A percentile compares a stretch with the other conserved stretches of the same genome.
Evolutionary conservation across 2,329 filamentous ascomycete genomes (phyloP).

Genomic region (Colletotrichum orbiculare): DNA sequence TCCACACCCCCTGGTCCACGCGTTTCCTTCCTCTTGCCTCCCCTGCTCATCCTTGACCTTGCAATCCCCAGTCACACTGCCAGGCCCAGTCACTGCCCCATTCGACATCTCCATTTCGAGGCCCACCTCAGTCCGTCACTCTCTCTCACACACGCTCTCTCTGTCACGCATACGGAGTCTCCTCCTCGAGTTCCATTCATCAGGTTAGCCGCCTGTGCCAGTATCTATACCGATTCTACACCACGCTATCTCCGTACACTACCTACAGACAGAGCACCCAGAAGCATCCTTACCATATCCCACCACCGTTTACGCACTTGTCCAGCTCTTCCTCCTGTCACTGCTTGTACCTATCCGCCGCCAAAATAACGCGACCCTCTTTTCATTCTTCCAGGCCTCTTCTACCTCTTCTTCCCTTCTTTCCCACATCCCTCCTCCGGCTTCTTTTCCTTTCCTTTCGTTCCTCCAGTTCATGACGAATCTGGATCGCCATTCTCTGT

Average conservation of each 20-base stretch:
- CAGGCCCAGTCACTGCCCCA: too few relatives aligned
- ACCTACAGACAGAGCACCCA: too few relatives aligned
- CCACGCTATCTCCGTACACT: too few relatives aligned
- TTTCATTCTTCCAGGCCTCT: constrained; percentile 32
- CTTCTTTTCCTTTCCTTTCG: constrained; percentile 20
- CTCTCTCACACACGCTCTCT: constrained; percentile 15
- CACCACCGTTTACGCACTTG: neutral
- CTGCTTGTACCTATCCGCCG: constrained; percentile 16
- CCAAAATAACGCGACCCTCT: constrained; percentile 13
- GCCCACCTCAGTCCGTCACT: constrained; percentile 25
- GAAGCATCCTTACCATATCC: too few relatives aligned
- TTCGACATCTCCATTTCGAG: neutral
- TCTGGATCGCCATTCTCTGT: constrained; percentile 34
- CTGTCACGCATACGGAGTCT: constrained; percentile 16
- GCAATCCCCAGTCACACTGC: too few relatives aligned
- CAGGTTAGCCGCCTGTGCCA: too few relatives aligned
- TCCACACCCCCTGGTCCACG: constrained; percentile 10
- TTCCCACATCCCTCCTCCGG: constrained; percentile 24
- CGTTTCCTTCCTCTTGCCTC: neutral
- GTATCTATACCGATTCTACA: too few relatives aligned
- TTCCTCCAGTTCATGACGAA: constrained; percentile 31
- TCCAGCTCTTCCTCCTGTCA: neutral
- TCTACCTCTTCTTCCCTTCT: constrained; percentile 30
- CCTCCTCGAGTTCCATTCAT: neutral
- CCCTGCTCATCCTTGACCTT: neutral